Evolutionary conservation across 2,329 filamentous ascomycete species (phyloP), one percentile per base, ranked within the genome.

Genomic region (Helotiales sp.): DNA sequence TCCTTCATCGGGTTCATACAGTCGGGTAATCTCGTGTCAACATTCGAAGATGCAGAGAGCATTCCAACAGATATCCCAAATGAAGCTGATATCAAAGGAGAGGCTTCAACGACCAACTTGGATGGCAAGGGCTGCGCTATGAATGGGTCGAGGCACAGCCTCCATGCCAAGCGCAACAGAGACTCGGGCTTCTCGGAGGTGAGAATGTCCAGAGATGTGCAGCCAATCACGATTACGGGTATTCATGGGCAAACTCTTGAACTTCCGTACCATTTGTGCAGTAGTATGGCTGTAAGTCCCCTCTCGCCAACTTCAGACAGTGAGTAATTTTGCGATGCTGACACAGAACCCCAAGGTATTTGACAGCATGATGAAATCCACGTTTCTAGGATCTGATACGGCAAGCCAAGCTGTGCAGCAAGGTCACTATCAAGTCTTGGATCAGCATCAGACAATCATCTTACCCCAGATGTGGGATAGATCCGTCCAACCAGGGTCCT

Each of bases 1-100:
- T 46, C 34, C 12, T 60, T 60, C 19, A 17, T 60, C 1, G 58
- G 54, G 3, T 60, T 57, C 55, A 48, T 57, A 12, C 51, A 22
- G 3, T 56, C 52, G n/a, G 40, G 31, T 2, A 59, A 56, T 27
- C 19, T 55, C 30, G 50, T n/a, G n/a, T n/a, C n/a, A n/a, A n/a
- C n/a, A n/a, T n/a, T n/a, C n/a, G n/a, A n/a, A n/a, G n/a, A n/a
- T n/a, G n/a, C n/a, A n/a, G n/a, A n/a, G n/a, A n/a, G n/a, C n/a
- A n/a, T n/a, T n/a, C n/a, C n/a, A n/a, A n/a, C n/a, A n/a, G n/a
- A n/a, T n/a, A n/a, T n/a, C n/a, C n/a, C n/a, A n/a, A n/a, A n/a
- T n/a, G n/a, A n/a, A n/a, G n/a, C n/a, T n/a, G n/a, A n/a, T n/a
- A n/a, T n/a, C n/a, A n/a, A n/a, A n/a, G 5, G 31, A 15, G 10